Base-by-base conservation (phyloP, 805 yeast genomes). In the Ogataea dorogensis region DNA sequence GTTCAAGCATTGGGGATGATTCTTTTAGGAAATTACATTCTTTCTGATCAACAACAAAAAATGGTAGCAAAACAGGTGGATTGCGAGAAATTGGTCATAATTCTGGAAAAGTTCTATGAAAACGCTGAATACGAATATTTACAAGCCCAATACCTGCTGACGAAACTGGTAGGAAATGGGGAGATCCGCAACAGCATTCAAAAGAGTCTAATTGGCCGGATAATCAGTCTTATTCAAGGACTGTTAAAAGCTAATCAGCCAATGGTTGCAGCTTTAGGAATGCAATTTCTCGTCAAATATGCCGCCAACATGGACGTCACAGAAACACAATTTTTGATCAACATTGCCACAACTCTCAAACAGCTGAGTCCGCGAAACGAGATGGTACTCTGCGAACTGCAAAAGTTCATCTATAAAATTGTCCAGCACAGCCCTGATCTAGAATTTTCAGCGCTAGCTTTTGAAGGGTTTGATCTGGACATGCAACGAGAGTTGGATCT, bases 11-110 rank as follows among this genome's bases (percentile, higher is more conserved):
- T 49, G 12, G 33, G 32, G 2, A 44, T 47, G 49, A 40, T 50
- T 7, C 24, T 44, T 5, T 14, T 45, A 15, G 49, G 50, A 7
- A 49, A 50, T 24, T 42, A 33, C 25, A 43, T 50, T 17, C 25
- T 27, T n/a, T 40, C 47, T 3, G 37, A 39, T 3, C 31, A 29
- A 17, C 21, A 28, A n/a, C 45, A 36, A 24, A 3, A 16, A 2
- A 7, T 6, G 6, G 20, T 49, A 17, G 32, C 44, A 11, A 22
- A 28, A 3, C 17, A 5, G 7, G 16, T 40, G 5, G 32, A 24
- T 8, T 17, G 25, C 11, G 12, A 30, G 13, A 28, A 25, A 5
- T 22, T 40, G 38, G 22, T 47, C 12, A n/a, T 10, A 3, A 10
- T 28, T 13, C 23, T 35, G 17, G n/a, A 24, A 5, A 15, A n/a